Evolutionary conservation across 805 yeast genomes (phyloP).

Genomic region (Starmerella floricola): DNA sequence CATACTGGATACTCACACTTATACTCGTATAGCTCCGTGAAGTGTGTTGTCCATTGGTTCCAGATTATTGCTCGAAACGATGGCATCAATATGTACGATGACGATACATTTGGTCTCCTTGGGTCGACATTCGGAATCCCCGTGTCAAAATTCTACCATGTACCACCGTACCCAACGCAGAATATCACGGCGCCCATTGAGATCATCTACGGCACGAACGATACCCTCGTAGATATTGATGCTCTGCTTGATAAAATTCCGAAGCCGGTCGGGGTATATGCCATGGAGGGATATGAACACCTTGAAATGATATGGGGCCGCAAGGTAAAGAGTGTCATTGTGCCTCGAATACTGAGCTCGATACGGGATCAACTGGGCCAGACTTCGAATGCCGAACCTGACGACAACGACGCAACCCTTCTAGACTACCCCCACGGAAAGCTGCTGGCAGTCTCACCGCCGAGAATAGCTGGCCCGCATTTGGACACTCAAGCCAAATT

Average conservation of each 20-base stretch:
- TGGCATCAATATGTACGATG: conserved; percentile 80
- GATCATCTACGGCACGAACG: conserved; percentile 65
- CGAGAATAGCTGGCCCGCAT: conserved; percentile 1
- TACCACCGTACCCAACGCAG: conserved; percentile 50
- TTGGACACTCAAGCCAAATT: background rate
- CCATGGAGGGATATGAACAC: conserved; percentile 57
- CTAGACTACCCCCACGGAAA: background rate
- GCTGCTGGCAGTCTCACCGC: conserved; percentile 1
- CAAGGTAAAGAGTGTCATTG: conserved; percentile 35
- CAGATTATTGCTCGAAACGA: conserved; percentile 66
- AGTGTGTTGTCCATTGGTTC: conserved; percentile 91
- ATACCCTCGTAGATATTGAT: conserved; percentile 76
- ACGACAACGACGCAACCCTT: background rate
- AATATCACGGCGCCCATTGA: conserved; percentile 62
- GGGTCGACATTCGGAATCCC: conserved; percentile 17
- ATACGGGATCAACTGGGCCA: conserved; percentile 2
- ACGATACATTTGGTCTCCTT: conserved; percentile 36
- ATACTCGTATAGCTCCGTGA: conserved; percentile 84
- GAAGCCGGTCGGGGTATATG: conserved; percentile 40
- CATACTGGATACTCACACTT: conserved; percentile 71
- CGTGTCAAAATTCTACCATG: conserved; percentile 34
- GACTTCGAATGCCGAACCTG: no score
- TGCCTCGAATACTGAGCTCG: conserved; percentile 18
- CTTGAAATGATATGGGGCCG: conserved; percentile 83
- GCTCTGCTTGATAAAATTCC: conserved; percentile 65